Evolutionary conservation across 345 rosid species (phyloP).

Genomic region (Dovyalis caffra): DNA sequence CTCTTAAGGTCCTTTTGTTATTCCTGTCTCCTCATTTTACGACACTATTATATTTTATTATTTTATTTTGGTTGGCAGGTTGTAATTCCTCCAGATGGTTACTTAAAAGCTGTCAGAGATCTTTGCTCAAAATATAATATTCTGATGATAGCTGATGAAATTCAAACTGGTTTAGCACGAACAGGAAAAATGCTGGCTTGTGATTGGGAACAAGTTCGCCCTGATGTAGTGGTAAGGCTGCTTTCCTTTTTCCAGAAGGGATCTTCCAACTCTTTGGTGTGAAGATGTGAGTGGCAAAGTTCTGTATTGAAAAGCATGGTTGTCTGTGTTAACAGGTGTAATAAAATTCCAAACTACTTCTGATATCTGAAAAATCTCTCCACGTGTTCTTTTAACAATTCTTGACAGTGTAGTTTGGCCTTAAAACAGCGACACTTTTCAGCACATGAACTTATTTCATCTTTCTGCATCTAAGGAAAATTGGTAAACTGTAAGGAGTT

Average conservation of each 20-base stretch:
- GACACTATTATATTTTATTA: not conserved
- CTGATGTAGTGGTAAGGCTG: slow-evolving; percentile 79
- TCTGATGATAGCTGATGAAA: slow-evolving; percentile 95
- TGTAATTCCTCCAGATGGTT: slow-evolving; percentile 80
- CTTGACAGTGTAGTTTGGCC: not conserved
- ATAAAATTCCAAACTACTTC: not conserved
- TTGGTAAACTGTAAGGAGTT: not conserved
- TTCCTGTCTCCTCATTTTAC: not conserved
- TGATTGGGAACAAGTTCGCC: slow-evolving; percentile 90
- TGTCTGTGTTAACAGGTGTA: not conserved
- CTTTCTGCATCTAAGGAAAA: not conserved
- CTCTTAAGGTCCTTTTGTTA: not conserved
- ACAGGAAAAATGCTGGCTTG: slow-evolving; percentile 90
- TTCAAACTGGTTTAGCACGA: slow-evolving; percentile 92
- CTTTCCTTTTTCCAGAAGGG: not conserved
- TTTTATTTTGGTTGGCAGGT: slow-evolving; percentile 44
- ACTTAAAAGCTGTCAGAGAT: slow-evolving; percentile 73
- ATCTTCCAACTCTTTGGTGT: not conserved
- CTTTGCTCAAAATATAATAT: slow-evolving; percentile 77
- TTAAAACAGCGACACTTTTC: not conserved
- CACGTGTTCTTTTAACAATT: not conserved
- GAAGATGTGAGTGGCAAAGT: not conserved
- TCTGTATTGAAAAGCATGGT: not conserved
- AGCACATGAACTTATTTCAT: not conserved
- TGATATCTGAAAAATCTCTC: not conserved